Evolutionary conservation across 1,284 basidiomycete genomes (phyloP), one percentile per base, ranked within the genome.

Genomic region (Trichosporon ovoides): DNA sequence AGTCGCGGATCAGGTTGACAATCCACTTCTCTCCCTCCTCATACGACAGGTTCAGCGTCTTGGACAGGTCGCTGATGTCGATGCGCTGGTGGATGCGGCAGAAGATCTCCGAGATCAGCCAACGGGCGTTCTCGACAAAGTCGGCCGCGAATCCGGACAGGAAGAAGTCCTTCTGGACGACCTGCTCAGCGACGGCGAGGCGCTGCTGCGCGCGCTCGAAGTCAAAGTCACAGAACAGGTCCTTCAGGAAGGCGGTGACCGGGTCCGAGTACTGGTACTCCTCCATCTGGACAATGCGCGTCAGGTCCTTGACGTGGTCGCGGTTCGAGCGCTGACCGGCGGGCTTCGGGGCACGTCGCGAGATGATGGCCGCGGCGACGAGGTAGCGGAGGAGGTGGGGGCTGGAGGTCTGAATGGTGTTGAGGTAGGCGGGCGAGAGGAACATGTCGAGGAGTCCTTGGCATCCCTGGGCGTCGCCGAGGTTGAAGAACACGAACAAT

Each of bases 11-110:
- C 59, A 98, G 86, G 81, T 96, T 97, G 69, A 97, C 95, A 66
- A 98, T 95, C 95, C 95, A 98, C 77, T 96, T 96, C 76, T 98
- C 95, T 58, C 95, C 96, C 71, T 98, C 95, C 68, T 93, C 92
- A 56, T 83, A 84, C 22, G 88, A 87, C 56, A 98, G 83, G 77
- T 97, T 97, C 36, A 98, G 83, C 13, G 94, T 86, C 71, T 90
- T 87, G 16, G 93, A 95, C 33, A 98, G 83, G 72, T 97, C 92
- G 62, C 89, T 85, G 66, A 98, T 98, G 76, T 98, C 91, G 62
- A 98, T 96, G 66, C 88, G 85, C 74, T 94, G 90, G 78, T 98
- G 93, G 70, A 98, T 96, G 71, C 94, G 83, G 81, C 94, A 98
- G 80, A 96, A 98, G 16, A 93, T 91, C 80, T 98, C 95, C 68